phyloP scores from a whole-genome alignment of 306 rosid genomes.

The Quercus bicolor region DNA sequence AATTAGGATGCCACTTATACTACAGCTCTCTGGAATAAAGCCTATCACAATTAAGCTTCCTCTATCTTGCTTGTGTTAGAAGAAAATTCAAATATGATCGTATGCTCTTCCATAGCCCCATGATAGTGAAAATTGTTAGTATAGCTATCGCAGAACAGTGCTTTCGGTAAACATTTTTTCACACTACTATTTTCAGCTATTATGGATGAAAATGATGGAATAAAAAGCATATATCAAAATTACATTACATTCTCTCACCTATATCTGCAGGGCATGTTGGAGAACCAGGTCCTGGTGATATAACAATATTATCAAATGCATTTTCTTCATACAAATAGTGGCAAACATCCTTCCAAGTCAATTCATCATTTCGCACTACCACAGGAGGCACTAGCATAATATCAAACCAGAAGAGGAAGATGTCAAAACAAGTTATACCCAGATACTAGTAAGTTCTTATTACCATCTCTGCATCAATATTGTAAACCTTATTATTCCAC shows the following conservation, averaged over 20 bases:
- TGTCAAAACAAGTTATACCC: slow-evolving; percentile 12
- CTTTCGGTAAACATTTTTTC: not conserved
- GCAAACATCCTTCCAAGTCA: slow-evolving; percentile 75
- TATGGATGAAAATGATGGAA: not conserved
- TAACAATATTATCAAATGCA: slow-evolving; percentile 92
- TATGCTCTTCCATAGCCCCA: slow-evolving; percentile 5
- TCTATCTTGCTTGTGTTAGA: not conserved
- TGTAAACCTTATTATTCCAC: not conserved
- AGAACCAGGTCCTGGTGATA: slow-evolving; percentile 99
- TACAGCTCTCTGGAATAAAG: slow-evolving; percentile 8
- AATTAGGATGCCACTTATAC: slow-evolving; percentile 17
- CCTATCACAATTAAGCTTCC: slow-evolving; percentile 2
- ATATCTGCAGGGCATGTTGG: slow-evolving; percentile 79
- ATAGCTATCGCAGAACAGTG: not conserved
- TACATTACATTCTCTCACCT: slow-evolving; percentile 48
- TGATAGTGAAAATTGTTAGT: not conserved
- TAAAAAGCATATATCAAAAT: slow-evolving; percentile 8
- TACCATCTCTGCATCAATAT: not conserved
- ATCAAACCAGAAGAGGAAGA: slow-evolving; percentile 24
- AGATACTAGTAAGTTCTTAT: not conserved
- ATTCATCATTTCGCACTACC: slow-evolving; percentile 80
- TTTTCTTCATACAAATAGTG: slow-evolving; percentile 72
- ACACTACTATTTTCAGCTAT: not conserved
- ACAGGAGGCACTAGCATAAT: slow-evolving; percentile 81
- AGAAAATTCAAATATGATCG: slow-evolving; percentile 5